Base-by-base conservation (phyloP, 176 grass and related monocot species). In the Zea mays region DNA sequence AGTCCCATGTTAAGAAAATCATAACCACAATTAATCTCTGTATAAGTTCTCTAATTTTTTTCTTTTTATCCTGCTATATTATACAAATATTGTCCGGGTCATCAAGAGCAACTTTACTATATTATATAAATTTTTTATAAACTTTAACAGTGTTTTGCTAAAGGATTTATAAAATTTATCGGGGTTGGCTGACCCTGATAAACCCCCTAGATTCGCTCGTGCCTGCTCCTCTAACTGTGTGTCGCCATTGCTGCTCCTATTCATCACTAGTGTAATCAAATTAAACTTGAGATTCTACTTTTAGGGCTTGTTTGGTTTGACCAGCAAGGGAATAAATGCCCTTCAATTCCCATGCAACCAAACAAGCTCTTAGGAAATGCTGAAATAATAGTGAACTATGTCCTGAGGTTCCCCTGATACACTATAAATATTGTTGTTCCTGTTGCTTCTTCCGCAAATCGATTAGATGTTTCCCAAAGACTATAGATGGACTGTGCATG, bases 371-470 rank as follows among this genome's bases (percentile, higher is more conserved):
- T 20, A 51, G 5, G 20, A 79, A 33, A 55, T 56, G 7, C 65
- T 63, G 37, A 74, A 69, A 52, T 75, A 63, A 71, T 15, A 73
- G 17, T 27, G 3, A 62, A 67, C 21, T 12, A 67, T 56, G 16
- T 38, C 0, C 16, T 16, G 20, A 54, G 62, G 60, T 75, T 62
- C 1, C 57, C 9, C 73, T 77, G 3, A 49, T 35, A 40, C 19
- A 43, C n/a, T 67, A 16, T 72, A 72, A 3, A 79, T 72, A 59
- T 71, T 16, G 56, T 59, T 76, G 3, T 77, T 81, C 65, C 10
- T 50, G 8, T 41, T 3, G 34, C 16, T 10, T 63, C 27, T 33
- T 9, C 41, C 33, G 43, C 5, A 5, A 7, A 14, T 60, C 10
- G 11, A 19, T 15, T 10, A 8, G 12, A 34, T 63, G 21, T 20